Conservation (phyloP, 345 rosid species). For the Citropsis articulata region DNA sequence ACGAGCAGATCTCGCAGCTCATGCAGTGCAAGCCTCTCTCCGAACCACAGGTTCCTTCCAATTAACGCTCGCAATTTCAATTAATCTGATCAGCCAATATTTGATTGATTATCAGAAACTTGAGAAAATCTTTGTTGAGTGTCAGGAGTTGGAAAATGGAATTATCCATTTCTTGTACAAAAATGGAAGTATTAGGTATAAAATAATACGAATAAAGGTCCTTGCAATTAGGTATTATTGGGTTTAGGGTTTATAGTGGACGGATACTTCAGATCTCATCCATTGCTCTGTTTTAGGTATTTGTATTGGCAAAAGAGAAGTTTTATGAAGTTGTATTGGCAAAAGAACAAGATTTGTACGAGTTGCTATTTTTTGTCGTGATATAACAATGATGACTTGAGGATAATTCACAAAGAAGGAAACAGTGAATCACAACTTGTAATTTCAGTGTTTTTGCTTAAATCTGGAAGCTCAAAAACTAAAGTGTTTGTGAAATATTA, state of each 20-base stretch:
- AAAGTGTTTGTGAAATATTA: no score
- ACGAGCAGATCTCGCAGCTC: slow-evolving; percentile 86
- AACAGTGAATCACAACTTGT: background rate
- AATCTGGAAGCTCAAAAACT: no score
- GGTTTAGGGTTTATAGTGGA: background rate
- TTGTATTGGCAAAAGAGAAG: background rate
- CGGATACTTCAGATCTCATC: background rate
- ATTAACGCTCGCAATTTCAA: background rate
- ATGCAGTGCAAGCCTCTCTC: slow-evolving; percentile 94
- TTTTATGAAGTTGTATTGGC: background rate
- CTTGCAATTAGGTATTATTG: background rate
- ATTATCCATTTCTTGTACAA: background rate
- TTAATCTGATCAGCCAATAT: background rate
- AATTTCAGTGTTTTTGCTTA: background rate
- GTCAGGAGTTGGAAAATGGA: background rate
- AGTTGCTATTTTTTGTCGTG: background rate
- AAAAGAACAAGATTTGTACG: background rate
- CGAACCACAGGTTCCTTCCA: slow-evolving; percentile 57
- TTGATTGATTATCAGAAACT: background rate
- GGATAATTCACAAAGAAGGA: background rate
- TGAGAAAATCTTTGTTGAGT: background rate
- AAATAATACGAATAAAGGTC: background rate
- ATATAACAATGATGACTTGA: background rate
- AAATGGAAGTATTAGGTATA: background rate
- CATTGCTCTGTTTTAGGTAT: background rate